Conservation (phyloP, 352 stramenopile species). For the Pseudoperonospora humuli region DNA sequence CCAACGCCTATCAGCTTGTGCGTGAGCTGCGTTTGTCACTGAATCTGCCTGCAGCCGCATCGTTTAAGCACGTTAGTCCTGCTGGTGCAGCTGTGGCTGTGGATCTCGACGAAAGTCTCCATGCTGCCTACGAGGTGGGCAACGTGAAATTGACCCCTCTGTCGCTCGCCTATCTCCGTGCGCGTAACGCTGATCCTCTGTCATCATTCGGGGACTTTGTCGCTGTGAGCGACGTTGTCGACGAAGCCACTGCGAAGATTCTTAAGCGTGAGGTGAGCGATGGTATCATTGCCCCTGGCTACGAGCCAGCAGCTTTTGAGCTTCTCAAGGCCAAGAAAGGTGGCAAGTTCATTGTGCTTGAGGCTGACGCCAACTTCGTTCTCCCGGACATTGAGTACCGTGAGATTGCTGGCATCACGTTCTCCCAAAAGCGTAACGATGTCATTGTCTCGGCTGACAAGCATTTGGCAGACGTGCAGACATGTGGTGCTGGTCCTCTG, state of each 20-base stretch:
- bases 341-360: conserved; percentile 98
- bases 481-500: conserved; percentile 76
- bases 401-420: conserved; percentile 97
- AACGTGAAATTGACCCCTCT: conserved; percentile 89
- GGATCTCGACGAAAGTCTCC: conserved; percentile 91
- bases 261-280: conserved; percentile 99
- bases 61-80: conserved; percentile 99
- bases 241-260: conserved; percentile 96
- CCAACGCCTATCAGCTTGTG: conserved; percentile 99
- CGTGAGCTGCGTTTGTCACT: conserved; percentile 93
- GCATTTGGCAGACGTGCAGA: conserved; percentile 92
- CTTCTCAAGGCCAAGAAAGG: conserved; percentile 99
- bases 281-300: conserved; percentile 98
- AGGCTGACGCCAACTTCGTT: conserved; percentile 90
- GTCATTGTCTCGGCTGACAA: conserved; percentile 87
- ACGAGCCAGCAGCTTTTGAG: conserved; percentile 94
- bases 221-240: conserved; percentile 96
- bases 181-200: conserved; percentile 98
- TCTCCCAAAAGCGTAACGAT: conserved; percentile 98
- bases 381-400: conserved; percentile 94
- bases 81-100: conserved; percentile 95
- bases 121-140: conserved; percentile 92
- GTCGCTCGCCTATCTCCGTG: conserved; percentile 96
- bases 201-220: conserved; percentile 99
- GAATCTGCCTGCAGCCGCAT: conserved; percentile 90